Conservation (phyloP, 1,284 basidiomycete species). For the Apiotrichum siamense region DNA sequence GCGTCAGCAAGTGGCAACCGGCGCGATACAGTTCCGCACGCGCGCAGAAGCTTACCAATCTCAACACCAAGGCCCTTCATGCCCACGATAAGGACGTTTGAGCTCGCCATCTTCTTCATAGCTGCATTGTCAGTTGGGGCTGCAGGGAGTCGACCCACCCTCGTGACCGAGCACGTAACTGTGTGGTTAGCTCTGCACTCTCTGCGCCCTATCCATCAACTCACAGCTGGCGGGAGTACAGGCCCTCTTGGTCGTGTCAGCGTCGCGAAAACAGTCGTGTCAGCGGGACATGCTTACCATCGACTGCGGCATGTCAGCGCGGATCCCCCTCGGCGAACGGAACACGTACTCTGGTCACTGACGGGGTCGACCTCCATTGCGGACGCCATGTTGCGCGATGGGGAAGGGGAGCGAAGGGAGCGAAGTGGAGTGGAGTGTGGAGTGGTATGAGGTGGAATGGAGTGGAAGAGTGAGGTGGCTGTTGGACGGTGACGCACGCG, state of each 20-base stretch:
- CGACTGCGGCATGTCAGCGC: conserved; percentile 24
- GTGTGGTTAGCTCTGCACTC: conserved; percentile 16
- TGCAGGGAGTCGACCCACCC: conserved; percentile 54
- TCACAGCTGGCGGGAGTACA: conserved; percentile 94
- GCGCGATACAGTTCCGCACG: no score
- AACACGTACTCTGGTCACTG: conserved; percentile 38
- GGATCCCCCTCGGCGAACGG: background rate
- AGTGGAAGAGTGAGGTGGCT: background rate
- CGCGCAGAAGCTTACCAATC: conserved; percentile 63
- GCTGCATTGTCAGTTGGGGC: conserved; percentile 53
- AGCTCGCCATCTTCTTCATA: conserved; percentile 98
- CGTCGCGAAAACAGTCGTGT: conserved; percentile 1
- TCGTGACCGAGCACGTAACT: conserved; percentile 96
- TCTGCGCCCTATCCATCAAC: conserved; percentile 40
- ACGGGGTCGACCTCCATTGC: conserved; percentile 44
- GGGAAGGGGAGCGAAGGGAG: background rate
- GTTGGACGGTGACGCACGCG: no score
- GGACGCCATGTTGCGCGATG: conserved; percentile 30
- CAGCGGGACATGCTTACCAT: conserved; percentile 38
- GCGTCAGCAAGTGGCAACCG: conserved; percentile 1
- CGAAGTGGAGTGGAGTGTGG: background rate
- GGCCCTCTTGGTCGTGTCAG: conserved; percentile 56
- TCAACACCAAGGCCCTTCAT: conserved; percentile 91
- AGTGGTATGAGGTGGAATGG: background rate
- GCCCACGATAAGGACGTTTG: conserved; percentile 92